phyloP scores from a whole-genome alignment of 2,329 filamentous ascomycete genomes.

The Stenocarpella maydis region DNA sequence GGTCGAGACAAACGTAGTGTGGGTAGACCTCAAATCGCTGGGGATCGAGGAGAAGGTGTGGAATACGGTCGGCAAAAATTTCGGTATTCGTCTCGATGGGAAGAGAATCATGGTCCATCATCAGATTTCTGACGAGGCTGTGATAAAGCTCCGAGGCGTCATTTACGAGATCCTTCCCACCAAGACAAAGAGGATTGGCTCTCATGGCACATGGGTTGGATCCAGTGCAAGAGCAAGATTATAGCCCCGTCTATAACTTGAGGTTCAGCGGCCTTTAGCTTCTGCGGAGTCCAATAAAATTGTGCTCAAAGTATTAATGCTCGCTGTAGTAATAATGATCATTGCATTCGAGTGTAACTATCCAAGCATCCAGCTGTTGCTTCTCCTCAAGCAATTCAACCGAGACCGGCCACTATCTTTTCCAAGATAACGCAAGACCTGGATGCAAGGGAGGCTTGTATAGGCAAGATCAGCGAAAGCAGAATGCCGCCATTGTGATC shows the following conservation, averaged over 20 bases:
- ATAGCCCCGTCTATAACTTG: not conserved
- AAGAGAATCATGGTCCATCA: conserved; percentile 73
- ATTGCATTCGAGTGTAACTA: not conserved
- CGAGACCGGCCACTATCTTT: too few relatives aligned
- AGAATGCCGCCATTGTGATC: not conserved
- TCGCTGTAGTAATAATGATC: too few relatives aligned
- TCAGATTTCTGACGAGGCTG: conserved; percentile 47
- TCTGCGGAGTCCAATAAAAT: not conserved
- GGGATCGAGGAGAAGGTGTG: conserved; percentile 62
- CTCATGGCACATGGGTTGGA: not conserved
- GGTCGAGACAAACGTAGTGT: conserved; percentile 87
- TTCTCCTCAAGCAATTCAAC: not conserved
- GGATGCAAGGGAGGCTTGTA: not conserved
- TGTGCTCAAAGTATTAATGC: too few relatives aligned
- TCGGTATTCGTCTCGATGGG: conserved; percentile 62
- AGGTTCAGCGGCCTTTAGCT: too few relatives aligned
- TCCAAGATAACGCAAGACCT: not conserved
- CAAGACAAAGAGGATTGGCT: not conserved
- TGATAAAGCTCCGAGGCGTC: not conserved
- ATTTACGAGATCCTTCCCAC: not conserved
- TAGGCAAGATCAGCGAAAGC: not conserved
- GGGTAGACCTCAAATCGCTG: conserved; percentile 72
- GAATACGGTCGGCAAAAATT: conserved; percentile 59
- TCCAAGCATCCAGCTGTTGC: not conserved
- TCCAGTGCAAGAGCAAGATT: not conserved